Evolutionary conservation across 1,284 basidiomycete species (phyloP).

Genomic region (Malassezia japonica): DNA sequence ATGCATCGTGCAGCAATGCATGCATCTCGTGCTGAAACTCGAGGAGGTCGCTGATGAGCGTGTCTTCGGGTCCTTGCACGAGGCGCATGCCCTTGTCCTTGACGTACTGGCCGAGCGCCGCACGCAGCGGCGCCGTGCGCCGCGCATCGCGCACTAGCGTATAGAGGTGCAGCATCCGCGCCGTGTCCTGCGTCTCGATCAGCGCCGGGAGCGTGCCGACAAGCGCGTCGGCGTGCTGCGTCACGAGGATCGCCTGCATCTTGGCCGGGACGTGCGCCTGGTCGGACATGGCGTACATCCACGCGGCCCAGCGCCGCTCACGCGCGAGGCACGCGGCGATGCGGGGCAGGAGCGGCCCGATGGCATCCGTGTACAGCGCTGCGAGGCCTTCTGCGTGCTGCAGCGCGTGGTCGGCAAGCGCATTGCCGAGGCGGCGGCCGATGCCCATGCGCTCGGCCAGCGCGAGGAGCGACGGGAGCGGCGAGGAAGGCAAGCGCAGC

Average conservation of each 20-base stretch:
- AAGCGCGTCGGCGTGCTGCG: constrained; percentile 23
- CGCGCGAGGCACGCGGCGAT: constrained; percentile 13
- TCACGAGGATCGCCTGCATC: constrained; percentile 21
- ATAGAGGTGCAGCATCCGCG: background rate
- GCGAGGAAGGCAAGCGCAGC: too few species aligned
- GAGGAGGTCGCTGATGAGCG: constrained; percentile 38
- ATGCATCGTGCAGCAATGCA: constrained; percentile 20
- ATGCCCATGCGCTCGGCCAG: background rate
- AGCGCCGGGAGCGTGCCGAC: constrained; percentile 23
- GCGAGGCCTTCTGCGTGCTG: background rate
- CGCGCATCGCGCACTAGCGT: background rate
- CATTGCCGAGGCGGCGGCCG: background rate
- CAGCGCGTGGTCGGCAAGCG: background rate
- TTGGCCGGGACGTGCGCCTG: constrained; percentile 19
- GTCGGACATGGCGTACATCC: constrained; percentile 19
- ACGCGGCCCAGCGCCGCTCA: constrained; percentile 24
- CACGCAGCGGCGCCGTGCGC: background rate
- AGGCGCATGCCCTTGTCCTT: background rate
- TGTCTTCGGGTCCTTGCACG: constrained; percentile 17
- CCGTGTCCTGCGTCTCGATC: constrained; percentile 1
- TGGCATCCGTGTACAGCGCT: background rate
- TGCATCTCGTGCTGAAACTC: constrained; percentile 32
- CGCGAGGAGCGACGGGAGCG: background rate
- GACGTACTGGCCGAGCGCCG: constrained; percentile 4
- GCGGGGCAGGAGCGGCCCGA: background rate